A percentile compares a stretch with the other conserved stretches of the same genome.
These are phyloP conservation scores for Gossypium laxum DNA, from an alignment of 441 rosid species.

Conservation along the genomic window DNA sequence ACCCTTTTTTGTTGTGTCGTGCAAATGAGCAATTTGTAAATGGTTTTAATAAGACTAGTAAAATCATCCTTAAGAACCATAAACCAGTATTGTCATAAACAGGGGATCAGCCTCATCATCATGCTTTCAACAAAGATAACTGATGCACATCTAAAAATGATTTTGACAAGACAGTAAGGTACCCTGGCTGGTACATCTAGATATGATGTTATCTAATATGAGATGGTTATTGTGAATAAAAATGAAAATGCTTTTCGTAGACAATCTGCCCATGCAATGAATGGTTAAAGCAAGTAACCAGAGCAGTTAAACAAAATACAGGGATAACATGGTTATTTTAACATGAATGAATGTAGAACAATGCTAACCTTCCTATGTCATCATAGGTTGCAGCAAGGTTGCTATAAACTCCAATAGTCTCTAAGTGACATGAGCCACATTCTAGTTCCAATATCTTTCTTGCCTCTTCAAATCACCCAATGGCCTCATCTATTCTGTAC, in stretches of 20 bases:
- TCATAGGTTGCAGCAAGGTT: constrained; percentile 38
- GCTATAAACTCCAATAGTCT: constrained; percentile 38
- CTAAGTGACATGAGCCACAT: constrained; percentile 29
- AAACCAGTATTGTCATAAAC: background rate
- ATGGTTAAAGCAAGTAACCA: background rate
- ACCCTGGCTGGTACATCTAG: background rate
- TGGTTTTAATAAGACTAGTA: background rate
- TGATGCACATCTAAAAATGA: background rate
- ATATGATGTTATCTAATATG: background rate
- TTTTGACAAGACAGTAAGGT: background rate
- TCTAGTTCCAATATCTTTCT: constrained; percentile 28
- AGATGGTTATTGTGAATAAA: background rate
- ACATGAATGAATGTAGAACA: background rate
- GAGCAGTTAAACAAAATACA: background rate
- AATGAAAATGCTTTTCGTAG: background rate
- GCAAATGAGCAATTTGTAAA: background rate
- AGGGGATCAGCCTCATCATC: background rate
- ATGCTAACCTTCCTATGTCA: constrained; percentile 33
- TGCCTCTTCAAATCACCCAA: constrained; percentile 31
- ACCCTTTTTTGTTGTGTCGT: background rate
- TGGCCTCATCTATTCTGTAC: constrained; percentile 27
- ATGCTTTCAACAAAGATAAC: background rate
- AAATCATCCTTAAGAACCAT: background rate
- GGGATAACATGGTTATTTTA: background rate
- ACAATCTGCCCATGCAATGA: background rate